phyloP scores from a whole-genome alignment of 1,284 basidiomycete genomes.

The Naganishia cerealis region DNA sequence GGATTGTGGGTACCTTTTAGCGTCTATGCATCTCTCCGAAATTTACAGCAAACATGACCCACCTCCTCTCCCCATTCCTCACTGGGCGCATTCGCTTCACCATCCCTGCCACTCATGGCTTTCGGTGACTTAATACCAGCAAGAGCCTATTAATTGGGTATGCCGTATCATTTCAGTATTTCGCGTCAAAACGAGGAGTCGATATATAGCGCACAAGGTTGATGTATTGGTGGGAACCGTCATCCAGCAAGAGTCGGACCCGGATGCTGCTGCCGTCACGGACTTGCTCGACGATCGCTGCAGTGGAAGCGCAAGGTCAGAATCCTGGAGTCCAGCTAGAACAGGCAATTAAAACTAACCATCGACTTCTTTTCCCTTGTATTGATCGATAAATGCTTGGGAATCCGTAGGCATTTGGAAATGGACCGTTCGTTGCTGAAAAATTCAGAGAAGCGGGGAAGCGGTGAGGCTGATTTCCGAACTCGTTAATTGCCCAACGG shows the following conservation, averaged over 20 bases:
- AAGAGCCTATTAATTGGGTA: conserved; percentile 56
- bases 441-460: not conserved
- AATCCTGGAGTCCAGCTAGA: not conserved
- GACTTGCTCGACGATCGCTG: conserved; percentile 89
- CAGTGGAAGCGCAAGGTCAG: not conserved
- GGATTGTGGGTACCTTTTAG: conserved; percentile 33
- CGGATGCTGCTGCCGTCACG: conserved; percentile 89
- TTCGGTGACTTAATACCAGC: conserved; percentile 83
- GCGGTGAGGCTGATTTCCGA: not conserved
- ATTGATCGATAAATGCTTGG: conserved; percentile 81
- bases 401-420: conserved; percentile 89
- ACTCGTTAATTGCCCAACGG: not conserved
- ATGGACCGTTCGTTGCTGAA: conserved; percentile 69
- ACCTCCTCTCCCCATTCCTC: conserved; percentile 85
- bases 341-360: conserved; percentile 57
- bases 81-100: conserved; percentile 61
- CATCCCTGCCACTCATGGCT: conserved; percentile 65
- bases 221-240: conserved; percentile 68
- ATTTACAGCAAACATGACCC: conserved; percentile 40
- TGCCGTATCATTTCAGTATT: no score
- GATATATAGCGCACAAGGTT: conserved; percentile 44
- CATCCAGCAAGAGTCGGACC: conserved; percentile 80
- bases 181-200: not conserved
- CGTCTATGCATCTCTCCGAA: conserved; percentile 19
- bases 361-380: conserved; percentile 85